Evolutionary conservation across 306 rosid genomes (phyloP).

Genomic region (Vicia sativa): DNA sequence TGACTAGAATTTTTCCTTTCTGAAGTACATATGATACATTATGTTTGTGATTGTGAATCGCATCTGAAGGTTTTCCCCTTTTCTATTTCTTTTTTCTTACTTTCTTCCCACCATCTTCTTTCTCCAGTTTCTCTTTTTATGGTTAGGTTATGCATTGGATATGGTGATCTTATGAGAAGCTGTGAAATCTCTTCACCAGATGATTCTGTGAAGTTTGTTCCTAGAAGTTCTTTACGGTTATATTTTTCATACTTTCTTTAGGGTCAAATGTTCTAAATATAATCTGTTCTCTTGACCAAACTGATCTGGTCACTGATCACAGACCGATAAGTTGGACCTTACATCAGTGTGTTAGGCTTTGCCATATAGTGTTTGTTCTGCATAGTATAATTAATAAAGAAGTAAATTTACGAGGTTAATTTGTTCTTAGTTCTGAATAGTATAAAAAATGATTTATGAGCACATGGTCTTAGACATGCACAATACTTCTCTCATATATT

Average conservation of each 20-base stretch:
- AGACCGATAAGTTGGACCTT: not conserved
- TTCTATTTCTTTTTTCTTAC: conserved; percentile 1
- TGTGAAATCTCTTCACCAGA: conserved; percentile 45
- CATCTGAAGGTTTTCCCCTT: conserved; percentile 9
- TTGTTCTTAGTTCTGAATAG: conserved; percentile 2
- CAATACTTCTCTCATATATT: not conserved
- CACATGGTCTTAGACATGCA: not conserved
- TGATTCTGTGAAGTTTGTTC: conserved; percentile 46
- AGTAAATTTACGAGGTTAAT: not conserved
- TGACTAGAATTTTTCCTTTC: conserved; percentile 7
- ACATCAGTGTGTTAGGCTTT: conserved; percentile 19
- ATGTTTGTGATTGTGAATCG: conserved; percentile 18
- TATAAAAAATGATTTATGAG: not conserved
- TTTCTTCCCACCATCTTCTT: not conserved
- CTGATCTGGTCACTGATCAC: conserved; percentile 19
- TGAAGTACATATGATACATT: conserved; percentile 3
- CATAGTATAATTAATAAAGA: not conserved
- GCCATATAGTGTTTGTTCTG: conserved; percentile 1
- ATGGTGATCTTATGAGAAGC: conserved; percentile 55
- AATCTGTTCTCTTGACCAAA: conserved; percentile 9
- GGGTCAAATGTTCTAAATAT: conserved; percentile 10
- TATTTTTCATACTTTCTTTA: not conserved
- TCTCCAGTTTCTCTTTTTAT: not conserved
- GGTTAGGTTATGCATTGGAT: conserved; percentile 58
- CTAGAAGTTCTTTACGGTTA: conserved; percentile 22